Conservation (phyloP, 352 stramenopile genomes). For the Thalassiosira livingstoniorum region DNA sequence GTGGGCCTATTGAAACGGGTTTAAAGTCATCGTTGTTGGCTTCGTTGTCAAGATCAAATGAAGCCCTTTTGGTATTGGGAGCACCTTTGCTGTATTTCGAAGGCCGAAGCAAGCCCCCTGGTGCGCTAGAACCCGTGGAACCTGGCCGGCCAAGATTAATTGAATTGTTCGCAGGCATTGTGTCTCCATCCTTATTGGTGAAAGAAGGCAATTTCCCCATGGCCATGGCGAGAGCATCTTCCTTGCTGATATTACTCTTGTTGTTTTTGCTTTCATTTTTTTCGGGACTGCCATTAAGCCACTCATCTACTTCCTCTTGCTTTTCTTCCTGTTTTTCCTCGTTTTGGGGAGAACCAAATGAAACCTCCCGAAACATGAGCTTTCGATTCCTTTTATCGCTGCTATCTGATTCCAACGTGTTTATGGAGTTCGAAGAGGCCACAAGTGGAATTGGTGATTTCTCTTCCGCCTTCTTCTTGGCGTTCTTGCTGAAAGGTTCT, state of each 20-base stretch:
- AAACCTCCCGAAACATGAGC: background rate
- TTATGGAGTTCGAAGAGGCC: background rate
- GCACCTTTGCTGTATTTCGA: too few relatives aligned
- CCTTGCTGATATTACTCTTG: too few relatives aligned
- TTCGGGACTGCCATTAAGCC: too few relatives aligned
- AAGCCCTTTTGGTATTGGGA: too few relatives aligned
- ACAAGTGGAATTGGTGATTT: background rate
- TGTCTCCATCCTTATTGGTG: background rate
- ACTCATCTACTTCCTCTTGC: too few relatives aligned
- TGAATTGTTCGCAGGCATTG: background rate
- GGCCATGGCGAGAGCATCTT: background rate
- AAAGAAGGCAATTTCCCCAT: conserved; percentile 15
- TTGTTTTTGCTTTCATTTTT: too few relatives aligned
- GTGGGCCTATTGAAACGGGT: too few relatives aligned
- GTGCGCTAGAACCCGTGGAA: too few relatives aligned
- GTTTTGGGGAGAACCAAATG: too few relatives aligned
- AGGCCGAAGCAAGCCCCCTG: too few relatives aligned
- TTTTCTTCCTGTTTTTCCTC: too few relatives aligned
- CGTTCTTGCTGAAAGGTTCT: background rate
- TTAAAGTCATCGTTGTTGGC: background rate
- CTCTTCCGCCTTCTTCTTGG: background rate
- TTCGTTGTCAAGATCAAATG: background rate
- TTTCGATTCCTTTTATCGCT: background rate
- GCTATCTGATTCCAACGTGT: background rate
- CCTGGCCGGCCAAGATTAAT: background rate